These are phyloP conservation scores for Cubamyces sp. DNA, from an alignment of 768 basidiomycete genomes.

Conservation along the genomic window DNA sequence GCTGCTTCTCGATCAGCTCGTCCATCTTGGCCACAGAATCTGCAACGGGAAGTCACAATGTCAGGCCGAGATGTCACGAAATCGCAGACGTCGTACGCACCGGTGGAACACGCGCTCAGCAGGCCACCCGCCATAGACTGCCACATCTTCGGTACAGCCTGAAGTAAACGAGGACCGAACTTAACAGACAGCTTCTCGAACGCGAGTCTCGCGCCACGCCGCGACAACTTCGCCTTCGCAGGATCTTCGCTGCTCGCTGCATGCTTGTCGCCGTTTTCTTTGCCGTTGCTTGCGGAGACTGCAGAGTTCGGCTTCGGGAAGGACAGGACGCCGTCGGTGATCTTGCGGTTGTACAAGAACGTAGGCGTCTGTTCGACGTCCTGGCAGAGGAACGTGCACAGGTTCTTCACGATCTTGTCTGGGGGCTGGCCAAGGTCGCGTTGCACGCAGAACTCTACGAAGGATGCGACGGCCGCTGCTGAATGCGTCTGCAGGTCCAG, in stretches of 20 bases:
- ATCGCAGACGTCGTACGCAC: constrained; percentile 46
- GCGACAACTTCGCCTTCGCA: constrained; percentile 67
- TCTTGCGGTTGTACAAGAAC: constrained; percentile 69
- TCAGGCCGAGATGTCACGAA: neutral
- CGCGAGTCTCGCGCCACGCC: constrained; percentile 85
- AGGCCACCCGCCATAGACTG: constrained; percentile 86
- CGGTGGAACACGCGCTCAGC: constrained; percentile 63
- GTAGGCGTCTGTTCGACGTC: constrained; percentile 90
- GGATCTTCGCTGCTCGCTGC: constrained; percentile 57
- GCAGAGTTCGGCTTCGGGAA: constrained; percentile 52
- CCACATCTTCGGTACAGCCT: constrained; percentile 93
- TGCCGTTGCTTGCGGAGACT: constrained; percentile 32
- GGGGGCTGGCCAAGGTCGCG: constrained; percentile 81
- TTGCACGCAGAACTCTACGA: constrained; percentile 82
- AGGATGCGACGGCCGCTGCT: constrained; percentile 82
- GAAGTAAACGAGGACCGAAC: constrained; percentile 75
- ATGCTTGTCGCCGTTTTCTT: constrained; percentile 49
- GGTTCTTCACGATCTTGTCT: constrained; percentile 96
- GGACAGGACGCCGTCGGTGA: constrained; percentile 76
- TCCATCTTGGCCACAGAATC: constrained; percentile 65
- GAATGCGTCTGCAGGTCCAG: constrained; percentile 86
- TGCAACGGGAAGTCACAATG: constrained; percentile 29
- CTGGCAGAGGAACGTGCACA: constrained; percentile 95
- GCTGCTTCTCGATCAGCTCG: constrained; percentile 65
- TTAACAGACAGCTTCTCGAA: constrained; percentile 75